A percentile compares a stretch with the other conserved stretches of the same genome.
Evolutionary conservation across 2,329 filamentous ascomycete genomes (phyloP).

Genomic region (Nothophaeocryptopus gaeumannii): DNA sequence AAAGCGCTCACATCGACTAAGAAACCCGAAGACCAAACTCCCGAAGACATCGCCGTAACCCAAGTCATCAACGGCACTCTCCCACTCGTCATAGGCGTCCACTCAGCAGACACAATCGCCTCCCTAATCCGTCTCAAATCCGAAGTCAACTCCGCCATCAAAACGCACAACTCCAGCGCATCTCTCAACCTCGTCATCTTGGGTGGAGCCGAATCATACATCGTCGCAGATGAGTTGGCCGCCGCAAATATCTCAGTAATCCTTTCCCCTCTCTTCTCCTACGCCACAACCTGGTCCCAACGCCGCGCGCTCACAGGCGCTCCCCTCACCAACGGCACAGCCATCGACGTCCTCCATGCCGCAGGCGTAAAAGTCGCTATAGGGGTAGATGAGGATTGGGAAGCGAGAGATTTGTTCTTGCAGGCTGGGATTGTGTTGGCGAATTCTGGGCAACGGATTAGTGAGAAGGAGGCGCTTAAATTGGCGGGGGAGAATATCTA

Average conservation of each 20-base stretch:
- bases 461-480: constrained; percentile 55
- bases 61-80: constrained; percentile 54
- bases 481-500: constrained; percentile 59
- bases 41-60: constrained; percentile 39
- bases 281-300: constrained; percentile 58
- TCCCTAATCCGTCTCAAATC: constrained; percentile 58
- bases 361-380: constrained; percentile 60
- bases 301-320: constrained; percentile 62
- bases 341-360: constrained; percentile 55
- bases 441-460: constrained; percentile 57
- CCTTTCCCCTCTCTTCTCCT: constrained; percentile 58
- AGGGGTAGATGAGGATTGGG: constrained; percentile 61
- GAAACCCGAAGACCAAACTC: constrained; percentile 45
- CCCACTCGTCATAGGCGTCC: constrained; percentile 57
- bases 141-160: constrained; percentile 49
- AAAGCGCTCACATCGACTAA: constrained; percentile 43
- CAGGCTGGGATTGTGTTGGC: constrained; percentile 59
- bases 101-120: constrained; percentile 63
- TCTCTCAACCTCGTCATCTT: constrained; percentile 56
- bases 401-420: constrained; percentile 58
- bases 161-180: constrained; percentile 2
- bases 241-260: constrained; percentile 58
- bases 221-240: constrained; percentile 59
- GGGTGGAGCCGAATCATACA: constrained; percentile 62
- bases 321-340: constrained; percentile 64